phyloP scores from a whole-genome alignment of 163 green algal genomes.

The Scenedesmus sp. region DNA sequence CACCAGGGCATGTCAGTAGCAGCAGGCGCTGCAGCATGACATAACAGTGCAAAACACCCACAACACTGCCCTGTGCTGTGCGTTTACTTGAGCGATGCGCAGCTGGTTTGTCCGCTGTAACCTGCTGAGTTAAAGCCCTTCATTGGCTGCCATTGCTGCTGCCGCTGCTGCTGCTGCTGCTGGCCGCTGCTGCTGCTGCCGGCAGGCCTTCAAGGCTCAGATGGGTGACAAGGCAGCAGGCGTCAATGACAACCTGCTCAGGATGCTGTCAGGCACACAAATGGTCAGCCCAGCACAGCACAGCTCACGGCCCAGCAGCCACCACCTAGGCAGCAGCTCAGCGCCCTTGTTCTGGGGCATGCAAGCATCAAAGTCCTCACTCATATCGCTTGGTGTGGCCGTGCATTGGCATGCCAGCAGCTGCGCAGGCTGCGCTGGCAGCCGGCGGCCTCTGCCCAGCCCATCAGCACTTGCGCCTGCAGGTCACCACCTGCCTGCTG shows the following conservation, averaged over 20 bases:
- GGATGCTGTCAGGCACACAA: neutral
- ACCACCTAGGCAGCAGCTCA: neutral
- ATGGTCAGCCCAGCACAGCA: neutral
- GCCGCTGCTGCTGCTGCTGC: neutral
- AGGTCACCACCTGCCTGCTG: neutral
- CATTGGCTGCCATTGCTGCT: neutral
- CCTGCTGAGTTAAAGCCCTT: no score
- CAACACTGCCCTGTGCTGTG: neutral
- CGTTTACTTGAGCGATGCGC: no score
- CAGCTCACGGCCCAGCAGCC: neutral
- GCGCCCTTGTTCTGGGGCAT: no score
- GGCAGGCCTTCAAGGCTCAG: conserved; percentile 33
- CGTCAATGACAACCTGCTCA: conserved; percentile 23
- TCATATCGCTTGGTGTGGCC: no score
- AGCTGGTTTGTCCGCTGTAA: no score
- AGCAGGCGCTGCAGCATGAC: neutral
- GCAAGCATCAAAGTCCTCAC: no score
- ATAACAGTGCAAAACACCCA: neutral
- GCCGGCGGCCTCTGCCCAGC: no score
- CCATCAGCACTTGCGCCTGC: no score
- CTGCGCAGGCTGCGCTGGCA: no score
- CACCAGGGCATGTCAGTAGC: neutral
- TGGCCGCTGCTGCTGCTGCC: neutral
- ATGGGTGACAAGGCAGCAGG: conserved; percentile 45
- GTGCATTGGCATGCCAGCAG: neutral